Evolutionary conservation across 495 filamentous ascomycete genomes (phyloP), one percentile per base, ranked within the genome.

Genomic region (Halenospora varia): DNA sequence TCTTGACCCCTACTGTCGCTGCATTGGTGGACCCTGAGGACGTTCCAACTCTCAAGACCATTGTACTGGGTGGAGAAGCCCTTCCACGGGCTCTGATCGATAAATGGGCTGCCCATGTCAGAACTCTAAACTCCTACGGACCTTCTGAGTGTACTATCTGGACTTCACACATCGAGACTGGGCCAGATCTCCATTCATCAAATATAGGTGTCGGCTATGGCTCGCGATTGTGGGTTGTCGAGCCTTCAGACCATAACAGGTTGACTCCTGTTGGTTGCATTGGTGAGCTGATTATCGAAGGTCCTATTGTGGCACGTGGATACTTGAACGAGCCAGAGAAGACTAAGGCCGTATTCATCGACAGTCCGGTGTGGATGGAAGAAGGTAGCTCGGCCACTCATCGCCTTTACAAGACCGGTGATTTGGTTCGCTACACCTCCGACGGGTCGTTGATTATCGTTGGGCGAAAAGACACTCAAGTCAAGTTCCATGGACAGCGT

Each of bases 171-270:
- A 15, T 20, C 8, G 42, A 15, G 4, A 45, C 13, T 17, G 8
- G 17, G 8, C 42, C 42, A 20, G 17, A 26, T 47, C 45, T 55
- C 23, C 69, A 73, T 15, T 75, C 73, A 2, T 71, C 73, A 1
- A 75, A 73, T 25, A 70, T 63, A 24, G 59, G 65, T 2, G 64
- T 68, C 2, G n/a, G n/a, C n/a, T n/a, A n/a, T n/a, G n/a, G n/a
- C n/a, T n/a, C n/a, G n/a, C n/a, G n/a, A n/a, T n/a, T n/a, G n/a
- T 88, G 84, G 83, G 68, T 87, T 55, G 77, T 82, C 24, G 77
- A 87, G 51, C 73, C 80, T 0, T 52, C 51, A 0, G 73, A 87
- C 53, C 75, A 77, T 48, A 60, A 82, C 22, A 54, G 63, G 0
- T 73, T 88, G 15, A 71, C 80, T 24, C 81, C 82, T 0, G 64